Evolutionary conservation across 352 stramenopile species (phyloP), one percentile per base, ranked within the genome.

Genomic region (Phytopythium chamaehyphon): DNA sequence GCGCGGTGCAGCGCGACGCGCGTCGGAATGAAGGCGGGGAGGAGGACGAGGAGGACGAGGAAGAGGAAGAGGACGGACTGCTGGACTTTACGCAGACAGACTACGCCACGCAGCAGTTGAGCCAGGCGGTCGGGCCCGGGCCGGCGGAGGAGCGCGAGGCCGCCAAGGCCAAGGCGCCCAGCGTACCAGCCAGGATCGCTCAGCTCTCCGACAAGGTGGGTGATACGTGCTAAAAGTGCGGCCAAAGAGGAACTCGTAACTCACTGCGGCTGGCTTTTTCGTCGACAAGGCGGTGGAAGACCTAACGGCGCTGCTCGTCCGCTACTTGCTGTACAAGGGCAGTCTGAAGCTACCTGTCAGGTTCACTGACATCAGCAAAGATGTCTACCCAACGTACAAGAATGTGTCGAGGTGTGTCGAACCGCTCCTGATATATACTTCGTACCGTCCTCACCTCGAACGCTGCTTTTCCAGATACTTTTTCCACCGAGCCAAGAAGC

Each of bases 311-410:
- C 81, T 83, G 54, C 55, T 91, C 26, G 83, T 93, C 52, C 83
- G 83, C 31, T 93, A 90, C 54, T 73, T 93, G 64, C 66, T 93
- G 35, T 93, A 93, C 81, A 93, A 90, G 52, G 81, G 74, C 33
- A 80, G 73, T 10, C 53, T 86, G 21, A 90, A 92, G 59, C 67
- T 86, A 40, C 76, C 80, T 1, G 85, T 93, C 56, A 84, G 82
- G 51, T 90, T 93, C 39, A 57, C 49, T 36, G 83, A 93, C 56
- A 88, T 93, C 52, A 88, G 72, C 65, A 93, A 91, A 53, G 83
- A 90, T 2, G 79, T 93, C 31, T 91, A 80, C 26, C 73, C 75
- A 12, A 78, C 85, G 57, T 78, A 92, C 61, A 89, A 86, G 62
- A 93, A 83, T 51, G 71, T 88, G 8, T 89, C 76, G 11, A 62